A percentile compares a stretch with the other conserved stretches of the same genome.
Conservation (phyloP, 2,329 filamentous ascomycete species). For the Corniculantispora saksenae region DNA sequence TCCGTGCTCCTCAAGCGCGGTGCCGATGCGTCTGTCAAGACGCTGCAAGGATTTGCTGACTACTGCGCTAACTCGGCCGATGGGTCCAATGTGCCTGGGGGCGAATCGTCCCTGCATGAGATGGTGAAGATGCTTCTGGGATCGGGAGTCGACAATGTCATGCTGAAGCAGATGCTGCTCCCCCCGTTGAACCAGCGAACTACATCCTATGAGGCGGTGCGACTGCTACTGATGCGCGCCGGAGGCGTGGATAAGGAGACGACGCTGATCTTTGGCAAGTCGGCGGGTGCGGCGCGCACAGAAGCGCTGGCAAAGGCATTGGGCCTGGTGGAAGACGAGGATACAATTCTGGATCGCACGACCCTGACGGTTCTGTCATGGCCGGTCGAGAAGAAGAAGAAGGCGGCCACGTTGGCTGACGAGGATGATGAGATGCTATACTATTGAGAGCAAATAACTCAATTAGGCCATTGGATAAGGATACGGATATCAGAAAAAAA, state of each 20-base stretch:
- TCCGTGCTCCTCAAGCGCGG: neutral
- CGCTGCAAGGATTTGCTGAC: neutral
- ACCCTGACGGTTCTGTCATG: neutral
- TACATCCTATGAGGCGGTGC: neutral
- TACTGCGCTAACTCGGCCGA: neutral
- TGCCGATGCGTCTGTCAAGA: neutral
- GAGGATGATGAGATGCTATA: neutral
- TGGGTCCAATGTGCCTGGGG: too few relatives aligned
- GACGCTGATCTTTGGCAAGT: neutral
- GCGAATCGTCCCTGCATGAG: neutral
- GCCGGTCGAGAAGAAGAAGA: neutral
- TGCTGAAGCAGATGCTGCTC: neutral
- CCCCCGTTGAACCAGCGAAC: neutral
- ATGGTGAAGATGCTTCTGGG: neutral
- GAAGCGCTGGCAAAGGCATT: neutral
- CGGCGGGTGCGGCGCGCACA: neutral
- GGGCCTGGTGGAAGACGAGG: neutral
- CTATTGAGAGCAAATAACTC: neutral
- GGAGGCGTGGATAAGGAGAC: neutral
- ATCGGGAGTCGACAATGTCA: neutral
- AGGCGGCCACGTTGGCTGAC: neutral
- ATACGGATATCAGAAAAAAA: neutral
- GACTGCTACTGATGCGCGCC: conserved; percentile 3
- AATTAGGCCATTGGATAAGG: neutral
- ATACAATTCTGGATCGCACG: neutral